Conservation (phyloP, 805 yeast genomes). For the Tetrapisispora nanseiensis region DNA sequence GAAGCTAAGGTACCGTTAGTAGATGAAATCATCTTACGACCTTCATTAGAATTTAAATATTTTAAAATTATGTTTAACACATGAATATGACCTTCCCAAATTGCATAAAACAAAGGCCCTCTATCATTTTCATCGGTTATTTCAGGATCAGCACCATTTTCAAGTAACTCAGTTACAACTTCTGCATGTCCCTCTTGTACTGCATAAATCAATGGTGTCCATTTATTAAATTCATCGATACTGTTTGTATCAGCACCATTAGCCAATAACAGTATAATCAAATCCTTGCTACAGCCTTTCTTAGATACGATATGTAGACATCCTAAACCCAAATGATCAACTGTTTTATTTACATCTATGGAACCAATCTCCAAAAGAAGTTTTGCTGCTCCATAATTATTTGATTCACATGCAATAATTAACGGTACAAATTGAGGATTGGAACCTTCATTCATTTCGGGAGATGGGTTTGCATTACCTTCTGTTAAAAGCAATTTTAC, state of each 20-base stretch:
- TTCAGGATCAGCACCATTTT: constrained; percentile 59
- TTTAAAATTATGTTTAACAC: constrained; percentile 54
- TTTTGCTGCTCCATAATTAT: constrained; percentile 61
- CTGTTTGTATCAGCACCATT: constrained; percentile 71
- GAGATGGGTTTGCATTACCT: constrained; percentile 29
- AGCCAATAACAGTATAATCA: constrained; percentile 59
- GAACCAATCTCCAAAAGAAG: constrained; percentile 38
- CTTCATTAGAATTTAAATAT: neutral
- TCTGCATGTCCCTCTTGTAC: constrained; percentile 72
- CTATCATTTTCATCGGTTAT: constrained; percentile 70
- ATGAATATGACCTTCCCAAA: constrained; percentile 87
- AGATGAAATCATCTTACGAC: constrained; percentile 1
- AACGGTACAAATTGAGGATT: constrained; percentile 64
- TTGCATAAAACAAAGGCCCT: constrained; percentile 78
- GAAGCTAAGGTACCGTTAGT: constrained; percentile 1
- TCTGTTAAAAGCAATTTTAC: constrained; percentile 38
- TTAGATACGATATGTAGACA: constrained; percentile 86
- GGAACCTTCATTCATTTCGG: constrained; percentile 4
- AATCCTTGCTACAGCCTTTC: constrained; percentile 56
- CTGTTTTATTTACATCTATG: constrained; percentile 7
- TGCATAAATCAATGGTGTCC: constrained; percentile 92
- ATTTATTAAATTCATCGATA: constrained; percentile 74
- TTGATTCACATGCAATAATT: constrained; percentile 81
- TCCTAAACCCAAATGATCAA: constrained; percentile 80
- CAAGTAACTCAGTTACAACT: constrained; percentile 61